phyloP scores from a whole-genome alignment of 768 basidiomycete genomes.

The Tephrocybe sp. region DNA sequence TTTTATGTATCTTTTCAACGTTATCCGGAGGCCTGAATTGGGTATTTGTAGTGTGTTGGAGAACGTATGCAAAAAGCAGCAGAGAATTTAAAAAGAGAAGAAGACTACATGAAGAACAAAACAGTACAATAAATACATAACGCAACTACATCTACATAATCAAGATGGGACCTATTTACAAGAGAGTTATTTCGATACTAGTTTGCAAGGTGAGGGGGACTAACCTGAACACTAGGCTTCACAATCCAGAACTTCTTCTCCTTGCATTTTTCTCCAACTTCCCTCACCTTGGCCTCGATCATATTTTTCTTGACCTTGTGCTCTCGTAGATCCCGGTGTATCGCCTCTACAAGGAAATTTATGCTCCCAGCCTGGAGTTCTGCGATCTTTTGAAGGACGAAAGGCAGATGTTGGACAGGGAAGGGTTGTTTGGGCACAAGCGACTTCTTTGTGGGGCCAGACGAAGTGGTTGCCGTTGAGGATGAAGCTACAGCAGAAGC shows the following conservation, averaged over 20 bases:
- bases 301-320: conserved; percentile 82
- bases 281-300: conserved; percentile 77
- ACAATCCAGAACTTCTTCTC: conserved; percentile 76
- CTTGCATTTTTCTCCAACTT: conserved; percentile 74
- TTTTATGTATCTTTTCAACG: background rate
- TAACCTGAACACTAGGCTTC: conserved; percentile 38
- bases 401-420: conserved; percentile 63
- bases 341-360: conserved; percentile 66
- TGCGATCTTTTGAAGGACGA: conserved; percentile 63
- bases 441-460: conserved; percentile 29
- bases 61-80: background rate
- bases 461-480: conserved; percentile 12
- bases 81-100: background rate
- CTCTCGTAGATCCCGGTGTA: conserved; percentile 67
- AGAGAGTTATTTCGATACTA: background rate
- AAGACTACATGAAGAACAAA: no score
- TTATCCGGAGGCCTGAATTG: background rate
- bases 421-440: conserved; percentile 57
- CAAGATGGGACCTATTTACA: conserved; percentile 8
- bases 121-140: background rate
- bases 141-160: background rate
- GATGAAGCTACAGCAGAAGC: conserved; percentile 16
- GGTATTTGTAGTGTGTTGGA: background rate
- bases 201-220: conserved; percentile 5
- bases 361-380: conserved; percentile 61